A percentile compares a stretch with the other conserved stretches of the same genome.
phyloP scores from a whole-genome alignment of 768 basidiomycete genomes.

The Kwoniella europaea region DNA sequence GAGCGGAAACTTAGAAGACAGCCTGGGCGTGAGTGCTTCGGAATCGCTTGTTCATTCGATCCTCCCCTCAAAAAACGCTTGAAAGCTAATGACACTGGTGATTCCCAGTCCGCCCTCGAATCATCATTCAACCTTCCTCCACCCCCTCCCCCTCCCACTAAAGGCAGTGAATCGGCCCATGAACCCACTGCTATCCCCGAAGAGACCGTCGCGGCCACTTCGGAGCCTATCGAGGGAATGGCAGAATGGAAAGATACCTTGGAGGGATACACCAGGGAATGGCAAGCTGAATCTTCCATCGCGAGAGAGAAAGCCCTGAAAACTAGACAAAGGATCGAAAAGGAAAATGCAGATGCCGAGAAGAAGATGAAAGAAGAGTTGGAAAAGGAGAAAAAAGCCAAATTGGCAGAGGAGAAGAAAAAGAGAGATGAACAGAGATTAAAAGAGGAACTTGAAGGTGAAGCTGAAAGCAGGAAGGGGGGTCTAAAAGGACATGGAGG shows the following conservation, averaged over 20 bases:
- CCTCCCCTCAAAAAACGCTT: too few species aligned
- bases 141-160: slow-evolving; percentile 50
- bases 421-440: slow-evolving; percentile 31
- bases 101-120: slow-evolving; percentile 36
- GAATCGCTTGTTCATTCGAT: slow-evolving; percentile 41
- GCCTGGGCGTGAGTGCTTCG: slow-evolving; percentile 60
- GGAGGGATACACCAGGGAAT: slow-evolving; percentile 37
- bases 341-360: slow-evolving; percentile 34
- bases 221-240: slow-evolving; percentile 39
- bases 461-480: slow-evolving; percentile 8
- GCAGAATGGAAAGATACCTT: slow-evolving; percentile 47
- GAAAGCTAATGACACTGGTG: background rate
- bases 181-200: slow-evolving; percentile 17
- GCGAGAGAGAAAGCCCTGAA: slow-evolving; percentile 49
- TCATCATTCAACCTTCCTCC: slow-evolving; percentile 40
- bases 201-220: slow-evolving; percentile 27
- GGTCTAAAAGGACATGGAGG: slow-evolving; percentile 6
- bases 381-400: slow-evolving; percentile 26
- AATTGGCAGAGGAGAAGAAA: slow-evolving; percentile 27
- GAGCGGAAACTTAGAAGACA: slow-evolving; percentile 55
- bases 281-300: slow-evolving; percentile 45
- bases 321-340: slow-evolving; percentile 45
- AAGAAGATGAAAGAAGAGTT: slow-evolving; percentile 28
- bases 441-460: slow-evolving; percentile 37
- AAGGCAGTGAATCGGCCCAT: slow-evolving; percentile 25